phyloP scores from a whole-genome alignment of 495 filamentous ascomycete genomes.

The Pseudevernia furfuracea region DNA sequence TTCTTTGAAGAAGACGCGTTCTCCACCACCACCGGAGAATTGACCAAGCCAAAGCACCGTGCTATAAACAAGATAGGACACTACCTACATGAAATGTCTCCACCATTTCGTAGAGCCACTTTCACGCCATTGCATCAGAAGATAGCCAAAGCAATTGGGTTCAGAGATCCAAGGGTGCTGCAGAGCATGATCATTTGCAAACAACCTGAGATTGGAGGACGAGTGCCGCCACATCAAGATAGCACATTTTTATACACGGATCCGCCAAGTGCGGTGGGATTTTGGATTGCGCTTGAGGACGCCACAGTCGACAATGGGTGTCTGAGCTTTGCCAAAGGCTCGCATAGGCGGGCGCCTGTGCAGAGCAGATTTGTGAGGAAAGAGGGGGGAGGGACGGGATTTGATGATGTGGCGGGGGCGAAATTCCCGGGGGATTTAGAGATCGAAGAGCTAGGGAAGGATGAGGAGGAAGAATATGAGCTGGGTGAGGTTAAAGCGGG shows the following conservation, averaged over 20 bases:
- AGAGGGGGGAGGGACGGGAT: conserved; percentile 46
- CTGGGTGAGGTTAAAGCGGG: conserved; percentile 78
- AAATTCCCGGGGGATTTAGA: conserved; percentile 36
- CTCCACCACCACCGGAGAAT: conserved; percentile 36
- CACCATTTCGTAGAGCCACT: conserved; percentile 59
- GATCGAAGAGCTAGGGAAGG: conserved; percentile 25
- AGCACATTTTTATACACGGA: conserved; percentile 87
- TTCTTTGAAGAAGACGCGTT: conserved; percentile 85
- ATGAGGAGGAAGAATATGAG: conserved; percentile 53
- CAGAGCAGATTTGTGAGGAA: conserved; percentile 66
- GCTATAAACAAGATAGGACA: conserved; percentile 98
- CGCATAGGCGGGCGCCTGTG: conserved; percentile 60
- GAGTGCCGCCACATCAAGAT: conserved; percentile 84
- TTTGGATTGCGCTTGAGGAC: conserved; percentile 95
- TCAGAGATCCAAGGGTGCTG: conserved; percentile 63
- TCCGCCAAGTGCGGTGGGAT: conserved; percentile 83
- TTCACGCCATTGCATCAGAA: conserved; percentile 47
- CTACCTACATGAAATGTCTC: conserved; percentile 67
- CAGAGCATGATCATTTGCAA: conserved; percentile 99
- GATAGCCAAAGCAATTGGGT: conserved; percentile 65
- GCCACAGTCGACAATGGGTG: conserved; percentile 78
- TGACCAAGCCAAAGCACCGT: conserved; percentile 66
- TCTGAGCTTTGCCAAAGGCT: conserved; percentile 73
- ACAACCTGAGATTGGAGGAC: conserved; percentile 88
- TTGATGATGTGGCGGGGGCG: conserved; percentile 38